Conservation (phyloP, 176 grass and related monocot genomes). For the Triticum monococcum region DNA sequence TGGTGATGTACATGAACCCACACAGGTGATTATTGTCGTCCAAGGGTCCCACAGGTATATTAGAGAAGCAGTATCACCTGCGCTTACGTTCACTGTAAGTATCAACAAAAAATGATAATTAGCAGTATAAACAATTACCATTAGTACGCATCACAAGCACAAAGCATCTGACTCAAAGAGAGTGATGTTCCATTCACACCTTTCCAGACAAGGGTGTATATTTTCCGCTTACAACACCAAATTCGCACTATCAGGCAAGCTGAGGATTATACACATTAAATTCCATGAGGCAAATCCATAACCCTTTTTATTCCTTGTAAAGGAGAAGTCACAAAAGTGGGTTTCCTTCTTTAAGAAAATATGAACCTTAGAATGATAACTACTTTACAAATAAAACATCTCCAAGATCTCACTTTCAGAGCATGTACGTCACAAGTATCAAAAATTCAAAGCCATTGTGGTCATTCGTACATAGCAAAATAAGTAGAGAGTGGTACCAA, state of each 20-base stretch:
- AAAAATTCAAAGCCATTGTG: neutral
- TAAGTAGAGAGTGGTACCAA: neutral
- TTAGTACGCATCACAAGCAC: neutral
- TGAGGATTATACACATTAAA: neutral
- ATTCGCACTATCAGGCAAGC: neutral
- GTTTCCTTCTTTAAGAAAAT: neutral
- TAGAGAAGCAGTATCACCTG: conserved; percentile 79
- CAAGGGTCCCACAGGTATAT: conserved; percentile 96
- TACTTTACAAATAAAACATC: neutral
- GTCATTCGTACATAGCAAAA: conserved; percentile 11
- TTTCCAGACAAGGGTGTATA: neutral
- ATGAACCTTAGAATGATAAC: neutral
- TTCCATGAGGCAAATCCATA: neutral
- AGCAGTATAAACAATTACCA: neutral
- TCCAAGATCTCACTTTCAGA: neutral
- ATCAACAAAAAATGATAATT: conserved; percentile 13
- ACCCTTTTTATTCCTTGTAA: neutral
- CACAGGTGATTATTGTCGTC: conserved; percentile 79
- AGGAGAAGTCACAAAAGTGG: neutral
- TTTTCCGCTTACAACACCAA: neutral
- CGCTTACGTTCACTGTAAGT: conserved; percentile 47
- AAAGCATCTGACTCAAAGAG: neutral
- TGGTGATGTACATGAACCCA: conserved; percentile 85
- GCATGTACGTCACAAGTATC: neutral
- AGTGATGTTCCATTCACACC: neutral